These are phyloP conservation scores for Exophiala oligosperma DNA, from an alignment of 2,329 filamentous ascomycete genomes.

Conservation along the genomic window DNA sequence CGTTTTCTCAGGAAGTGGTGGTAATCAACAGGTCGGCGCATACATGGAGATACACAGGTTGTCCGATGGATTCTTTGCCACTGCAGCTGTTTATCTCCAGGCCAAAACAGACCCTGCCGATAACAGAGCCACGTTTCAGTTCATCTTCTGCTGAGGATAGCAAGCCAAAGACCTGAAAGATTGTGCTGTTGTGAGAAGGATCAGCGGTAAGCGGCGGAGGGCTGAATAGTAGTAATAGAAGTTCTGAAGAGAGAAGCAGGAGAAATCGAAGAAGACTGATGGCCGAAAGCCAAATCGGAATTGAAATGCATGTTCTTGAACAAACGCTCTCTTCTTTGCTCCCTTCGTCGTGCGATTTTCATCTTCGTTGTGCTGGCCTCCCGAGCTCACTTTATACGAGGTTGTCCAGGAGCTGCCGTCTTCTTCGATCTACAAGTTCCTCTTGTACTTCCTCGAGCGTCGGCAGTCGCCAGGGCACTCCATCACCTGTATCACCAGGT, in stretches of 20 bases:
- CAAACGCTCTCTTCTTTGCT: not conserved
- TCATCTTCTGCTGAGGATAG: conserved; percentile 16
- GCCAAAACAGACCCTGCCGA: conserved; percentile 6
- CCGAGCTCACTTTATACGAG: conserved; percentile 41
- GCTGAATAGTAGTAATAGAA: no score
- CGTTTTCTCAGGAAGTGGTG: conserved; percentile 6
- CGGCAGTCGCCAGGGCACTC: conserved; percentile 77
- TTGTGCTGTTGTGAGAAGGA: no score
- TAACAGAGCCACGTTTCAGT: conserved; percentile 11
- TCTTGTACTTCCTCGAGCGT: conserved; percentile 90
- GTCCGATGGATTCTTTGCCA: conserved; percentile 4
- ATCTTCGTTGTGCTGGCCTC: not conserved
- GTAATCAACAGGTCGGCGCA: conserved; percentile 9
- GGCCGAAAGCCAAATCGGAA: no score
- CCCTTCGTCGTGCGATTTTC: not conserved
- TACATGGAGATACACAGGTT: conserved; percentile 12
- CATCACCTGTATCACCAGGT: conserved; percentile 84
- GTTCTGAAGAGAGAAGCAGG: no score
- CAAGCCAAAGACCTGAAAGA: not conserved
- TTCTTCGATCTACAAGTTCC: conserved; percentile 83
- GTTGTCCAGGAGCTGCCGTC: conserved; percentile 81
- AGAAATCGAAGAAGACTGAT: no score
- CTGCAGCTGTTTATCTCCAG: conserved; percentile 7
- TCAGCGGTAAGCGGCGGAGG: no score
- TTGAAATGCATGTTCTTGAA: no score